These are phyloP conservation scores for Drosera capensis DNA, from an alignment of 148 eudicot species.

Conservation along the genomic window DNA sequence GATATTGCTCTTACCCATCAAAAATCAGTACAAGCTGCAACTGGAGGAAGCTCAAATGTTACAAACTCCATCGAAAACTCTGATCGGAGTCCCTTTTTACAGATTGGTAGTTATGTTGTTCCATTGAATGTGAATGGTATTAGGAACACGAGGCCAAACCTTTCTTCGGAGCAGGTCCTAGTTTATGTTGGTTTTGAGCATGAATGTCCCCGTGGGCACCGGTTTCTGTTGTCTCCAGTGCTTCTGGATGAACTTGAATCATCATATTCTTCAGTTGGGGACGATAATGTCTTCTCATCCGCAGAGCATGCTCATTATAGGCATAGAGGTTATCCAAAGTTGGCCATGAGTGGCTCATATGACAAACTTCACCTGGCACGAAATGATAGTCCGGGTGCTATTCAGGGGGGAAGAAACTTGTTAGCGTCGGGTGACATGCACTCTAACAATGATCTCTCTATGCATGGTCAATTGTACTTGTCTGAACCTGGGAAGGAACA, in stretches of 20 bases:
- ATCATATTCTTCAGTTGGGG: conserved; percentile 39
- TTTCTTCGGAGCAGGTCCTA: conserved; percentile 28
- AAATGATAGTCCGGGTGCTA: conserved; percentile 22
- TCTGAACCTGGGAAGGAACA: conserved; percentile 19
- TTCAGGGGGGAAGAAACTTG: conserved; percentile 22
- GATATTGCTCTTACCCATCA: conserved; percentile 17
- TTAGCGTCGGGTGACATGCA: conserved; percentile 34
- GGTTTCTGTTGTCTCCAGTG: conserved; percentile 62
- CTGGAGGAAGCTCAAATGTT: conserved; percentile 19
- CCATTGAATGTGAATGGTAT: conserved; percentile 23
- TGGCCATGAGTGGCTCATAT: conserved; percentile 23
- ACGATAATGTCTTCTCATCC: conserved; percentile 20
- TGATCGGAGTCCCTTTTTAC: conserved; percentile 32
- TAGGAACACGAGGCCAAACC: conserved; percentile 22
- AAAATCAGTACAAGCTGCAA: conserved; percentile 23
- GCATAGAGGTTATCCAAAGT: conserved; percentile 33
- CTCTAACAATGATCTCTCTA: conserved; percentile 14
- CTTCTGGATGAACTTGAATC: conserved; percentile 61
- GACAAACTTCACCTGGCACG: conserved; percentile 29
- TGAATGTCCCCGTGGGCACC: conserved; percentile 93
- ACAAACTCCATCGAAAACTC: conserved; percentile 10
- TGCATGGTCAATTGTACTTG: conserved; percentile 16
- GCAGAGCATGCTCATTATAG: conserved; percentile 29
- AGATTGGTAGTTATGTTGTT: conserved; percentile 45
- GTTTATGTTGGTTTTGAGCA: conserved; percentile 86